These are phyloP conservation scores for Penicillium sp. DNA, from an alignment of 2,329 filamentous ascomycete genomes.

Conservation along the genomic window DNA sequence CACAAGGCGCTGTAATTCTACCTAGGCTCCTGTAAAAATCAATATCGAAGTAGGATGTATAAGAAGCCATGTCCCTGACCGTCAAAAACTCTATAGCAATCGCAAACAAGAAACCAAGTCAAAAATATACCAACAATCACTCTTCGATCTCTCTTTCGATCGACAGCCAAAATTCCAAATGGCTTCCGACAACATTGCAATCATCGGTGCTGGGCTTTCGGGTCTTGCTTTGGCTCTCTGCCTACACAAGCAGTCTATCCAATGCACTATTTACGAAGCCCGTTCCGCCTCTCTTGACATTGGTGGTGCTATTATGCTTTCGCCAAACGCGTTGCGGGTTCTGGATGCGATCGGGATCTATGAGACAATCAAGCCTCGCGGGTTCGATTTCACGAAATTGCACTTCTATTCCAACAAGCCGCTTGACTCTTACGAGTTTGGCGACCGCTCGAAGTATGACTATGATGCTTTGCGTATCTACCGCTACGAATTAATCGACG, in stretches of 20 bases:
- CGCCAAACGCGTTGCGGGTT: constrained; percentile 61
- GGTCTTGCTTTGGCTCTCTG: constrained; percentile 61
- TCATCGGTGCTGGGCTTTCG: constrained; percentile 54
- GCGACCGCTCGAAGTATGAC: constrained; percentile 52
- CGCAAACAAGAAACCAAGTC: background rate
- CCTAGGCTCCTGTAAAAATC: too few species aligned
- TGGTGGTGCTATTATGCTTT: constrained; percentile 63
- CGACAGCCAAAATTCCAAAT: constrained; percentile 4
- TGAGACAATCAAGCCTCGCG: constrained; percentile 47
- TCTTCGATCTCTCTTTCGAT: background rate
- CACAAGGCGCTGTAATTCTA: too few species aligned
- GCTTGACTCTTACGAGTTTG: constrained; percentile 53
- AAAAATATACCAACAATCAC: background rate
- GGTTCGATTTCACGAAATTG: constrained; percentile 58
- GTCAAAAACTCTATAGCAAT: background rate
- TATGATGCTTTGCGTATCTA: constrained; percentile 61
- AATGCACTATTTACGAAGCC: constrained; percentile 57
- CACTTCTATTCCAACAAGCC: constrained; percentile 46
- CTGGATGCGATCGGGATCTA: constrained; percentile 58
- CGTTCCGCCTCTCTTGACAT: constrained; percentile 51
- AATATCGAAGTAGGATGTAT: background rate
- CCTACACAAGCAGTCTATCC: constrained; percentile 57
- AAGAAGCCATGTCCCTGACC: background rate
- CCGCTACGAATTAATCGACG: constrained; percentile 55
- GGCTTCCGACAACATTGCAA: constrained; percentile 39